Percentiles rank a stretch among this genome's conserved stretches.
phyloP scores from a whole-genome alignment of 495 filamentous ascomycete genomes.

The Penicillium coffeae region DNA sequence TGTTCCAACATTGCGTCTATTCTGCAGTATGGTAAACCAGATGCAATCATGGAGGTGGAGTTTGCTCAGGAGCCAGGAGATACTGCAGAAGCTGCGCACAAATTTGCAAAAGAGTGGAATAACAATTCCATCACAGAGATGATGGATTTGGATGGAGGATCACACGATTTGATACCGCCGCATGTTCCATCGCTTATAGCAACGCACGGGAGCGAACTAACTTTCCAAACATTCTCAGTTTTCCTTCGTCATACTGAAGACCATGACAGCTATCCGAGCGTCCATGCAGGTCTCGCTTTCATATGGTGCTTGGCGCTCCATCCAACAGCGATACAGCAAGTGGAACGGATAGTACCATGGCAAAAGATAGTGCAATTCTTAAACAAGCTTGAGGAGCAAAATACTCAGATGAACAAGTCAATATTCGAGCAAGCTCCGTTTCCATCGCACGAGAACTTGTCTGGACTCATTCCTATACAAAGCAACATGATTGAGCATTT shows the following conservation, averaged over 20 bases:
- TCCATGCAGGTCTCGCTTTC: slow-evolving; percentile 69
- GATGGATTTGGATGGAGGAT: too few relatives aligned
- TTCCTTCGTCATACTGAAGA: slow-evolving; percentile 59
- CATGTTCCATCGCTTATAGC: slow-evolving; percentile 15
- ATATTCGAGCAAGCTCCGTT: too few relatives aligned
- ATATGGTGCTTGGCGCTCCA: slow-evolving; percentile 54
- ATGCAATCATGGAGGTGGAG: slow-evolving; percentile 39
- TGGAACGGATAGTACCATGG: slow-evolving; percentile 66
- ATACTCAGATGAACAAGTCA: too few relatives aligned
- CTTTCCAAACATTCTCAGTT: slow-evolving; percentile 46
- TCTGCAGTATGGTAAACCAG: slow-evolving; percentile 58
- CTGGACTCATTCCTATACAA: too few relatives aligned
- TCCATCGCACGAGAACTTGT: too few relatives aligned
- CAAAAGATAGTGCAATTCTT: slow-evolving; percentile 56
- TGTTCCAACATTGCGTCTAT: slow-evolving; percentile 52
- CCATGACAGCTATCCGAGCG: slow-evolving; percentile 59
- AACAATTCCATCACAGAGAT: neutral
- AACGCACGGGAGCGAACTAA: slow-evolving; percentile 38
- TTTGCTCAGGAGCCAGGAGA: slow-evolving; percentile 33
- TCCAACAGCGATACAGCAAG: slow-evolving; percentile 45
- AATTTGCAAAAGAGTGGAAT: slow-evolving; percentile 21
- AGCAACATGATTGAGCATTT: slow-evolving; percentile 56
- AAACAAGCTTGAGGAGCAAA: slow-evolving; percentile 56
- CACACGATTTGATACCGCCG: neutral
- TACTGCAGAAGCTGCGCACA: slow-evolving; percentile 24